phyloP scores from a whole-genome alignment of 2,329 filamentous ascomycete genomes.

The Blumeriella jaapii region DNA sequence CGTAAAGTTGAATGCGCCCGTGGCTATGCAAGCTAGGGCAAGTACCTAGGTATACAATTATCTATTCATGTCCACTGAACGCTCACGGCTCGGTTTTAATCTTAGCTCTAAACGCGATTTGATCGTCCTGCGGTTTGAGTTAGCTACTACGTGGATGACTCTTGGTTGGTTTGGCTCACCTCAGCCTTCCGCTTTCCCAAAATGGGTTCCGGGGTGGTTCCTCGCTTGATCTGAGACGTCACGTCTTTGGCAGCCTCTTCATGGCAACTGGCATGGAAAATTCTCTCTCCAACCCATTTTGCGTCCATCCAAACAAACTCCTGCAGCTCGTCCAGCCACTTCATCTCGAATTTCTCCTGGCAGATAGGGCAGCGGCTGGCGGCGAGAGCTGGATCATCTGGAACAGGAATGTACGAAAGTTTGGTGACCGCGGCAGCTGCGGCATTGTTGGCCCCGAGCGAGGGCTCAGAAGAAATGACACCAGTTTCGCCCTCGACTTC shows the following conservation, averaged over 20 bases:
- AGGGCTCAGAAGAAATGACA: conserved; percentile 30
- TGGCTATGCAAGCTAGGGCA: neutral
- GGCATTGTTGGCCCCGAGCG: conserved; percentile 23
- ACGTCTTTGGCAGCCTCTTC: conserved; percentile 65
- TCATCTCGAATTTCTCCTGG: conserved; percentile 86
- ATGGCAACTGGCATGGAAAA: conserved; percentile 86
- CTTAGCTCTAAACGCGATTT: conserved; percentile 21
- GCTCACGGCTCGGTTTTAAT: conserved; percentile 23
- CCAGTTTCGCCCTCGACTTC: conserved; percentile 59
- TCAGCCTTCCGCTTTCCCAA: conserved; percentile 68
- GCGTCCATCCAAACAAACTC: conserved; percentile 97
- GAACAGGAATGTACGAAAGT: conserved; percentile 68
- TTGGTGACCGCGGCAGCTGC: conserved; percentile 32
- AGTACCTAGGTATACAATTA: neutral
- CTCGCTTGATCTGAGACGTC: conserved; percentile 33
- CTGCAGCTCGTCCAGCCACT: conserved; percentile 84
- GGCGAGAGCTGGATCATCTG: conserved; percentile 61
- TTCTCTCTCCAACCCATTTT: conserved; percentile 60
- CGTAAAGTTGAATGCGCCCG: neutral
- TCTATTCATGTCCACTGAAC: neutral
- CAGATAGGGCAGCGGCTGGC: conserved; percentile 86
- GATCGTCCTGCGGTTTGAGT: conserved; percentile 20
- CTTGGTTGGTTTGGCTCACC: conserved; percentile 26
- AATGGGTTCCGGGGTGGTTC: conserved; percentile 53
- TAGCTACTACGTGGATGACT: neutral